These are phyloP conservation scores for Angomonas ambiguus DNA, from an alignment of 208 protist genomes.

Conservation along the genomic window DNA sequence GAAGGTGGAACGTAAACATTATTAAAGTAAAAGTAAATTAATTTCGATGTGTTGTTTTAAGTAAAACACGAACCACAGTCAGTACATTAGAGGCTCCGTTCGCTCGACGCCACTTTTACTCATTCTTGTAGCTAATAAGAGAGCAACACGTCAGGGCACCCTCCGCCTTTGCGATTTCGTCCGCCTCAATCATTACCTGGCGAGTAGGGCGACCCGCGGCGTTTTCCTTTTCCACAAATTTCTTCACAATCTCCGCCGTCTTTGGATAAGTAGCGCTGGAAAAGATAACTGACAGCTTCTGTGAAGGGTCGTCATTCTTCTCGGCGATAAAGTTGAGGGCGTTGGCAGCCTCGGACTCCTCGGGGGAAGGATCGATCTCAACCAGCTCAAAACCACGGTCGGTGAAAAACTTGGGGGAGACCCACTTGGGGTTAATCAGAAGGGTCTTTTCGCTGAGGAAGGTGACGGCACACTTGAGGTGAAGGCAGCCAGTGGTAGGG, in stretches of 20 bases:
- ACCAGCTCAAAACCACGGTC: constrained; percentile 36
- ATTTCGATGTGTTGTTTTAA: too few species aligned
- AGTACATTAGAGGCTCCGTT: not conserved
- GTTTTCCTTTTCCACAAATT: constrained; percentile 26
- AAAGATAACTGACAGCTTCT: constrained; percentile 27
- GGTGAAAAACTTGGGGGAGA: constrained; percentile 38
- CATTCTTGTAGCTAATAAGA: constrained; percentile 32
- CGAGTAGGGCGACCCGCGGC: constrained; percentile 26
- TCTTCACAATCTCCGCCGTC: constrained; percentile 22
- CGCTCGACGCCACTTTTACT: not conserved
- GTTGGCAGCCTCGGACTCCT: constrained; percentile 37
- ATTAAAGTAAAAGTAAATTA: too few species aligned
- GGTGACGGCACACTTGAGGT: constrained; percentile 40
- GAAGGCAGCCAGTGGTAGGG: constrained; percentile 29
- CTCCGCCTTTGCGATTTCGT: constrained; percentile 58
- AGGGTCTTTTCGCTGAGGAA: constrained; percentile 30
- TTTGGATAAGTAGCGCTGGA: constrained; percentile 23
- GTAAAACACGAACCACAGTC: not conserved
- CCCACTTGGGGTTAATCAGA: constrained; percentile 30
- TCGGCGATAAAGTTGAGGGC: constrained; percentile 26
- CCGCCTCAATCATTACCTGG: constrained; percentile 26
- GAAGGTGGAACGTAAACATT: too few species aligned
- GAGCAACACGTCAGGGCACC: constrained; percentile 51
- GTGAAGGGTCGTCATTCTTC: constrained; percentile 10
- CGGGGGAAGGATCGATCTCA: constrained; percentile 18